phyloP scores from a whole-genome alignment of 129 eudicot species.

The Scalesia atractyloides region DNA sequence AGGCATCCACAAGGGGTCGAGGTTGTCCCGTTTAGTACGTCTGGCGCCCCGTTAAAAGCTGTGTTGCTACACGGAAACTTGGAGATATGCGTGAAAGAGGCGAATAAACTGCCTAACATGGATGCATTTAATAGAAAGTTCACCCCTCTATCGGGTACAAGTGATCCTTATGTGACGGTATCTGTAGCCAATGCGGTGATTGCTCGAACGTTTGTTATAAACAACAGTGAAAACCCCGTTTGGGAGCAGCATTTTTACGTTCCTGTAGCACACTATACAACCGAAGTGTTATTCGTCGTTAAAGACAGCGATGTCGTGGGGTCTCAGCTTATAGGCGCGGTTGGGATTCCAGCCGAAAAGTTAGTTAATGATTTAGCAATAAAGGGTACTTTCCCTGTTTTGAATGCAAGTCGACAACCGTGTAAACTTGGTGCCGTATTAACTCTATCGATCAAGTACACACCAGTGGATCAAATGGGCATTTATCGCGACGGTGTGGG shows the following conservation, averaged over 20 bases:
- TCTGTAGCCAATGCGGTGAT: constrained; percentile 59
- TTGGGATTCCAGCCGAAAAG: constrained; percentile 67
- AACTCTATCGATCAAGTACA: constrained; percentile 62
- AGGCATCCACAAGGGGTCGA: constrained; percentile 64
- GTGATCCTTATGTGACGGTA: constrained; percentile 86
- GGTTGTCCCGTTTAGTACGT: constrained; percentile 55
- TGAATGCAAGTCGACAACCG: constrained; percentile 60
- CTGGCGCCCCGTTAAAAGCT: constrained; percentile 48
- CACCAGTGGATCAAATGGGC: constrained; percentile 53
- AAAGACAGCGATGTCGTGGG: constrained; percentile 89
- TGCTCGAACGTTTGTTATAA: constrained; percentile 72
- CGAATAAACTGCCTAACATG: constrained; percentile 82
- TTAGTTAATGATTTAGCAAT: constrained; percentile 38
- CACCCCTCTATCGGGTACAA: constrained; percentile 52
- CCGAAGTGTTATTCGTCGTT: constrained; percentile 71
- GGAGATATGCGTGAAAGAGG: constrained; percentile 82
- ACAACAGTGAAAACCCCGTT: constrained; percentile 68
- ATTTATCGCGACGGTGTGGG: constrained; percentile 75
- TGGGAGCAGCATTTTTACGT: constrained; percentile 82
- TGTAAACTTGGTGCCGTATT: constrained; percentile 69
- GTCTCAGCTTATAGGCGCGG: constrained; percentile 78
- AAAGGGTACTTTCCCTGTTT: constrained; percentile 72
- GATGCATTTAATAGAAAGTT: constrained; percentile 61
- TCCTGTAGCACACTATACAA: constrained; percentile 79
- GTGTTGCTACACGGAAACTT: constrained; percentile 79